Evolutionary conservation across 1,284 basidiomycete species (phyloP).

Genomic region (Ceratobasidium papillatum): DNA sequence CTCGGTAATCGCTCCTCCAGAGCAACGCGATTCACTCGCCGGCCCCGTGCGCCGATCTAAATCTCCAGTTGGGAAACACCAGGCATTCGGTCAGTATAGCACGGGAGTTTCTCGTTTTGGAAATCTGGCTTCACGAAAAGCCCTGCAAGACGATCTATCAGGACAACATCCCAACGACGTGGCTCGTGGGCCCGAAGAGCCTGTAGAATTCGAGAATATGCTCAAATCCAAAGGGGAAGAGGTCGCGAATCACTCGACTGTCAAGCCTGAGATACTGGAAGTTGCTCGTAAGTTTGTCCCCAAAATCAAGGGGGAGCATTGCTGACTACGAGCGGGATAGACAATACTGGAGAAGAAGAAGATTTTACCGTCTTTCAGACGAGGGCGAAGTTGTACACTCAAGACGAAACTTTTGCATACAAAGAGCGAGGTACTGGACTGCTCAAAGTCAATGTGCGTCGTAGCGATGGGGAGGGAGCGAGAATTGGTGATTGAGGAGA

Average conservation of each 20-base stretch:
- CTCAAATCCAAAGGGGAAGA: slow-evolving; percentile 23
- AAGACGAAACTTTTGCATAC: slow-evolving; percentile 76
- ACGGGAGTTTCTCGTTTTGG: slow-evolving; percentile 30
- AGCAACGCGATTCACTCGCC: slow-evolving; percentile 21
- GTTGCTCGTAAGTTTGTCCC: slow-evolving; percentile 1
- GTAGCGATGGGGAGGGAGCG: slow-evolving; percentile 71
- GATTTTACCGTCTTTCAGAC: slow-evolving; percentile 86
- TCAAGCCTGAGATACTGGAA: slow-evolving; percentile 4
- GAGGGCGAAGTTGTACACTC: slow-evolving; percentile 83
- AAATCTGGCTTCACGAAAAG: not conserved
- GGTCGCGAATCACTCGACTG: not conserved
- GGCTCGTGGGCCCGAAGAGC: not conserved
- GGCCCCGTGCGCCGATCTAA: slow-evolving; percentile 36
- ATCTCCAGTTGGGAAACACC: slow-evolving; percentile 37
- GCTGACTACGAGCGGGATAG: too few species aligned
- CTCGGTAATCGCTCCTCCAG: not conserved
- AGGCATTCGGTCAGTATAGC: slow-evolving; percentile 36
- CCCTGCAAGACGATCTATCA: not conserved
- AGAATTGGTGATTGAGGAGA: slow-evolving; percentile 66
- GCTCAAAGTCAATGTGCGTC: slow-evolving; percentile 81
- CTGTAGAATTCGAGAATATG: slow-evolving; percentile 21
- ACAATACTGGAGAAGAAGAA: slow-evolving; percentile 90
- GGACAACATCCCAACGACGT: not conserved
- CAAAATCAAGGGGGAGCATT: too few species aligned
- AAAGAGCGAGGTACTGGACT: slow-evolving; percentile 88